Conservation (phyloP, 768 basidiomycete genomes). For the Phanerodontia chrysosporium region DNA sequence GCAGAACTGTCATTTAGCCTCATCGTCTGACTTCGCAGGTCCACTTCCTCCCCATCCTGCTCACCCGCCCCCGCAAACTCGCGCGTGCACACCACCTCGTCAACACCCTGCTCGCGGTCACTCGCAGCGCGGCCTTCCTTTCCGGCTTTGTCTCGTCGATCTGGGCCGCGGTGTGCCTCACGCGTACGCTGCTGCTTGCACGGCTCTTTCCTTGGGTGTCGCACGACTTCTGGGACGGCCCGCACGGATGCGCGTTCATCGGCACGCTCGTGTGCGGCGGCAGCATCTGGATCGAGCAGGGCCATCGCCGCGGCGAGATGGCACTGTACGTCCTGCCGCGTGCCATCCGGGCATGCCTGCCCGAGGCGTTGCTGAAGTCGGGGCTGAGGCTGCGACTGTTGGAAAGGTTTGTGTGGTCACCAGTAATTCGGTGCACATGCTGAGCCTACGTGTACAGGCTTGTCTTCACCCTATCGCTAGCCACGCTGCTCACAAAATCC, state of each 20-base stretch:
- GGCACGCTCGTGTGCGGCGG: constrained; percentile 69
- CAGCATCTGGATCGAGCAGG: constrained; percentile 78
- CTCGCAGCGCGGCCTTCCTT: constrained; percentile 69
- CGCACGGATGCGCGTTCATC: constrained; percentile 59
- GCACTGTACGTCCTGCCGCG: constrained; percentile 74
- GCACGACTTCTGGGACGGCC: constrained; percentile 79
- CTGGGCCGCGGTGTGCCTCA: constrained; percentile 67
- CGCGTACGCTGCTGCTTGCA: constrained; percentile 62
- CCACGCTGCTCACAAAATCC: constrained; percentile 60
- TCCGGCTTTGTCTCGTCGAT: constrained; percentile 67
- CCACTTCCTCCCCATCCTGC: constrained; percentile 62
- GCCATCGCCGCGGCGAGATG: constrained; percentile 70
- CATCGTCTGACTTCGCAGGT: constrained; percentile 39
- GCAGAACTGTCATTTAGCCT: not conserved
- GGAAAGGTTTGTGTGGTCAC: constrained; percentile 48
- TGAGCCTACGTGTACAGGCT: constrained; percentile 34
- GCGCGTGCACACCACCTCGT: constrained; percentile 40
- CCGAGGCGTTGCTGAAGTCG: constrained; percentile 47
- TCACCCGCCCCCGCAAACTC: constrained; percentile 53
- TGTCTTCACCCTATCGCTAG: constrained; percentile 58
- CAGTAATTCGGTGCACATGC: not conserved
- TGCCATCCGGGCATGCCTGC: constrained; percentile 61
- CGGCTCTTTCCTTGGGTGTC: constrained; percentile 62
- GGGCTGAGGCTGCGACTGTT: constrained; percentile 37
- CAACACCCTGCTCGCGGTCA: constrained; percentile 40